These are phyloP conservation scores for Ilyonectria sp. DNA, from an alignment of 2,329 filamentous ascomycete species.

Conservation along the genomic window DNA sequence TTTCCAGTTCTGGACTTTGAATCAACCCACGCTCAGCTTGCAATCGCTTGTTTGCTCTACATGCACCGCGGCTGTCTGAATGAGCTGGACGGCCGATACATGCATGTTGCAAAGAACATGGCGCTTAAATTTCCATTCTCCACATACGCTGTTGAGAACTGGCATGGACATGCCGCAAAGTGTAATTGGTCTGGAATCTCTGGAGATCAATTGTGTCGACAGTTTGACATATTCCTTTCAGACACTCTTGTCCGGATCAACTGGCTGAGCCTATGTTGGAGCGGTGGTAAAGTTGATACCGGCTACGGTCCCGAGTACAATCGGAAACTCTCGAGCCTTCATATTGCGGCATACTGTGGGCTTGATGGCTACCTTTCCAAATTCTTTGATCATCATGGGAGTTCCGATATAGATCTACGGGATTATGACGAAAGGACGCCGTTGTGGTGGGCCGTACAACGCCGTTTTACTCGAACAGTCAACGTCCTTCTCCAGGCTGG, in stretches of 20 bases:
- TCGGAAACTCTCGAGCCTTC: slow-evolving; percentile 18
- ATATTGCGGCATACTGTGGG: slow-evolving; percentile 34
- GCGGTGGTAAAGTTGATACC: no score
- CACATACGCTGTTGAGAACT: slow-evolving; percentile 31
- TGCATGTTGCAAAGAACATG: neutral
- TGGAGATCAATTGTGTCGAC: slow-evolving; percentile 5
- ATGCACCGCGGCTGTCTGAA: neutral
- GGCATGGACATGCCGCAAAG: slow-evolving; percentile 27
- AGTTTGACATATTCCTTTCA: slow-evolving; percentile 24
- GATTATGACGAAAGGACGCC: neutral
- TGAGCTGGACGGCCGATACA: neutral
- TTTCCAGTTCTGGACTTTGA: neutral
- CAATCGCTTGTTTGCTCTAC: slow-evolving; percentile 6
- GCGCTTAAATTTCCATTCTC: slow-evolving; percentile 30
- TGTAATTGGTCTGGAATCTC: slow-evolving; percentile 15
- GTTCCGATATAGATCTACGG: neutral
- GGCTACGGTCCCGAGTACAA: neutral
- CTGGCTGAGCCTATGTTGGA: slow-evolving; percentile 19
- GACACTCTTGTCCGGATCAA: slow-evolving; percentile 5
- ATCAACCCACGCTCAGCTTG: slow-evolving; percentile 2
- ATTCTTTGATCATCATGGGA: neutral
- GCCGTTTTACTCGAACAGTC: neutral
- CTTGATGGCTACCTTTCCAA: slow-evolving; percentile 19
- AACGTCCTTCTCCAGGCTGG: slow-evolving; percentile 15
- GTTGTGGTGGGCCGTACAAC: neutral